Conservation (phyloP, 345 rosid species). For the Eucalyptus pauciflora region DNA sequence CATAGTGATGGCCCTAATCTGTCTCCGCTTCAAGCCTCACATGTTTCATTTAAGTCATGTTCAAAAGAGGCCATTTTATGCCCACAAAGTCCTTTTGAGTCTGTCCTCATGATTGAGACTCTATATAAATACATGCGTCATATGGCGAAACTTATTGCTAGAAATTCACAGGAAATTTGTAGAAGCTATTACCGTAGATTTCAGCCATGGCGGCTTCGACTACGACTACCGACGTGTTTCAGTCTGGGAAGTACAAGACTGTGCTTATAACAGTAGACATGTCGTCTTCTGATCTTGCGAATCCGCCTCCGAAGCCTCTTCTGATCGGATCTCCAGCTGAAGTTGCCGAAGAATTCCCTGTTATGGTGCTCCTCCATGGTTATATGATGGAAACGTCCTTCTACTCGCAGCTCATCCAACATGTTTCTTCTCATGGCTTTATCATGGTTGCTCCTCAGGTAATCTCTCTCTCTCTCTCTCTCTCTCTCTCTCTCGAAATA, state of each 20-base stretch:
- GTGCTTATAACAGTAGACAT: background rate
- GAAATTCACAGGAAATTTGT: background rate
- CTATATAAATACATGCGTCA: background rate
- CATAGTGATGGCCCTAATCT: too few species aligned
- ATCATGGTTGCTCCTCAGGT: background rate
- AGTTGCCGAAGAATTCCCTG: conserved; percentile 44
- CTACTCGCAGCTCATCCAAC: conserved; percentile 81
- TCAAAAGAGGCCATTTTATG: background rate
- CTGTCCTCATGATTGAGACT: background rate
- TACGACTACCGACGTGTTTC: background rate
- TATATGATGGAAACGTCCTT: conserved; percentile 62
- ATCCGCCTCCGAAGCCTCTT: conserved; percentile 22
- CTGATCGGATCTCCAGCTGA: conserved; percentile 53
- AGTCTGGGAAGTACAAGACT: background rate
- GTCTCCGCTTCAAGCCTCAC: background rate
- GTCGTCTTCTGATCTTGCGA: rapidly evolving
- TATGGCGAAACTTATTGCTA: background rate
- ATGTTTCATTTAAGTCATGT: background rate
- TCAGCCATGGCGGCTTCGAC: background rate
- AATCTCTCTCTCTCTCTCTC: background rate
- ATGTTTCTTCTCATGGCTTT: conserved; percentile 86
- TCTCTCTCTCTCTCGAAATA: background rate
- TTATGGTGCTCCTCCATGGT: conserved; percentile 70
- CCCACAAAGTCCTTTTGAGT: background rate
- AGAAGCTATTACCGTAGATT: background rate